Percentiles rank a stretch among this genome's conserved stretches.
Conservation (phyloP, 768 basidiomycete species). For the Pisolithus tinctorius region DNA sequence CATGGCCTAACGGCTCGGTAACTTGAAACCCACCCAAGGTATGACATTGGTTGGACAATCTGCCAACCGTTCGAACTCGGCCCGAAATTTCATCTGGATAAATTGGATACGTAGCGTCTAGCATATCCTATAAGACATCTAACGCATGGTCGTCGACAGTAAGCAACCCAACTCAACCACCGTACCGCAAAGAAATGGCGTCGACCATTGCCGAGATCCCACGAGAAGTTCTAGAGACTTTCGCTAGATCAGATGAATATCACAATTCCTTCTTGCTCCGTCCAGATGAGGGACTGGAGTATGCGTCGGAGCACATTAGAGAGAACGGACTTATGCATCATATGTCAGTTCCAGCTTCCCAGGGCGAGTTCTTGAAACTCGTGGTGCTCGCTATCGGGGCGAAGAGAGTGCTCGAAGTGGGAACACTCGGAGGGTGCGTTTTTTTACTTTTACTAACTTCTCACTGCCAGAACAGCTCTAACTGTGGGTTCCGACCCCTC, state of each 20-base stretch:
- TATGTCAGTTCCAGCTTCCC: conserved; percentile 45
- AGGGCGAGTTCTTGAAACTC: conserved; percentile 54
- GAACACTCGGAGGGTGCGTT: conserved; percentile 55
- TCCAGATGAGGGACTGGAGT: conserved; percentile 37
- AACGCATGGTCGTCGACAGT: too few relatives aligned
- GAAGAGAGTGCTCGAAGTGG: conserved; percentile 56
- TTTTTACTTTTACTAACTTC: neutral
- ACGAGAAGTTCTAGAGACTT: conserved; percentile 29
- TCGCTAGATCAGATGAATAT: conserved; percentile 48
- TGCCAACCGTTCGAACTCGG: too few relatives aligned
- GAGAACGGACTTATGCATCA: conserved; percentile 39
- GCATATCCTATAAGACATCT: too few relatives aligned
- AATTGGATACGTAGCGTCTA: too few relatives aligned
- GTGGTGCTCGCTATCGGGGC: conserved; percentile 45
- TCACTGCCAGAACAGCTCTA: too few relatives aligned
- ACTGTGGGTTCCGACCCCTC: neutral
- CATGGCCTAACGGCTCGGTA: too few relatives aligned
- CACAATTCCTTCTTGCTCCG: conserved; percentile 50
- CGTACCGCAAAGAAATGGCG: neutral
- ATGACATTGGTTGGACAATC: too few relatives aligned
- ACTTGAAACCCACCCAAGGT: too few relatives aligned
- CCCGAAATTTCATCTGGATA: too few relatives aligned
- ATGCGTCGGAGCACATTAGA: conserved; percentile 32
- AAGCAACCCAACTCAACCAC: too few relatives aligned
- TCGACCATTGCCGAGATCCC: neutral